phyloP scores from a whole-genome alignment of 2,329 filamentous ascomycete genomes.

The Phialocephala subalpina region DNA sequence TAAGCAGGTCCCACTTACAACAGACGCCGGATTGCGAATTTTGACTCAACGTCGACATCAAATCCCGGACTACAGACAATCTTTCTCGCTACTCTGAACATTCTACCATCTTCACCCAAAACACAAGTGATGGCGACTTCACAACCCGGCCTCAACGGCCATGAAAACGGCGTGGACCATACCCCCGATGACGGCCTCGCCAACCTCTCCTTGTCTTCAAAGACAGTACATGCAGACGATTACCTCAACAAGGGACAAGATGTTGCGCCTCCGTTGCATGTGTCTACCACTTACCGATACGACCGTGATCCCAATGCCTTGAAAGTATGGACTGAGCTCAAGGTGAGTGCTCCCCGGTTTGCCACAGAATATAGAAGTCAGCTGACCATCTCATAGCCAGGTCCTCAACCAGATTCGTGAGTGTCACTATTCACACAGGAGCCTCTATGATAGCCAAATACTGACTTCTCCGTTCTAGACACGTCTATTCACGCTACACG shows the following conservation, averaged over 20 bases:
- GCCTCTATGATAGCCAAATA: too few species aligned
- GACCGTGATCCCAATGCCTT: constrained; percentile 73
- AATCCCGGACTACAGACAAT: neutral
- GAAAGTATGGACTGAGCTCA: constrained; percentile 56
- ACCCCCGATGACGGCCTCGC: constrained; percentile 27
- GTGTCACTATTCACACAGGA: too few species aligned
- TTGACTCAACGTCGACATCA: constrained; percentile 1
- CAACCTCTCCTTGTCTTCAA: constrained; percentile 67
- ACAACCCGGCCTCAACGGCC: constrained; percentile 24
- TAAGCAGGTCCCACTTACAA: neutral
- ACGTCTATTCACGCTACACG: constrained; percentile 85
- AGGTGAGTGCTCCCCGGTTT: constrained; percentile 55
- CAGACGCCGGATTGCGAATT: neutral
- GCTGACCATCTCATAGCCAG: constrained; percentile 49
- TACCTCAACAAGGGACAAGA: constrained; percentile 76
- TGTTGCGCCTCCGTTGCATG: constrained; percentile 88
- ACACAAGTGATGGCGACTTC: constrained; percentile 22
- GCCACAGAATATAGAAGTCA: constrained; percentile 30
- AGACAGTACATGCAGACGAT: constrained; percentile 85
- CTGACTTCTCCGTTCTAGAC: too few species aligned
- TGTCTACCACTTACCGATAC: constrained; percentile 93
- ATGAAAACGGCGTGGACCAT: constrained; percentile 22
- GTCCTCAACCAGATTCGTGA: constrained; percentile 63
- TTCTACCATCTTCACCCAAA: neutral
- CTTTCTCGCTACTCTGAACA: neutral